Evolutionary conservation across 78 protist genomes (phyloP), one percentile per base, ranked within the genome.

Genomic region (Cavenderia fasciculata): DNA sequence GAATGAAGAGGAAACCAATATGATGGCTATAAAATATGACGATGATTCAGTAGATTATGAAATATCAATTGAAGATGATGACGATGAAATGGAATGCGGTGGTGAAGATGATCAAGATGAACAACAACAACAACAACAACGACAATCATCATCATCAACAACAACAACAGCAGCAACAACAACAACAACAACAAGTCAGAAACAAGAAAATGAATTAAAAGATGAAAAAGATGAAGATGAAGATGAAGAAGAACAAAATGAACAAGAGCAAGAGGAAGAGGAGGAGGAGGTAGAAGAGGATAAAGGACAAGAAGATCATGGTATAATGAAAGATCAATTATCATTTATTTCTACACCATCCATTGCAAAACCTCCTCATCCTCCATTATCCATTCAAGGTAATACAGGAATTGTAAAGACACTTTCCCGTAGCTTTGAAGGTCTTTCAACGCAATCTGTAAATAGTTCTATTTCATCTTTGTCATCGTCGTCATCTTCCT

Each of bases 401-500:
- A n/a, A n/a, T n/a, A n/a, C n/a, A n/a, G n/a, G n/a, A n/a, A n/a
- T n/a, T n/a, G n/a, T n/a, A n/a, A n/a, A n/a, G n/a, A n/a, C 54
- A 8, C 10, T 63, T 21, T 63, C 72, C 7, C 43, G 72, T 16
- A 63, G 72, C 38, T 63, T 63, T 38, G 72, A 63, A 63, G 72
- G 47, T 18, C n/a, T 31, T 6, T 49, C 8, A 43, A 63, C 11
- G 61, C n/a, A 5, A 54, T 7, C 16, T 5, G 61, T 18, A 54
- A n/a, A 5, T n/a, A 4, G 34, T 54, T 54, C 29, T n/a, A 5
- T 54, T 54, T 46, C 52, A 54, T 14, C 14, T 5, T 6, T 10
- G 61, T 18, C 14, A 23, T 54, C 61, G n/a, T 54, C 7, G 5
- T 12, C n/a, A 23, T 18, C 7, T 5, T 54, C n/a, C 8, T 12